Evolutionary conservation across 2,329 filamentous ascomycete species (phyloP), one percentile per base, ranked within the genome.

Genomic region (Trichoderma pleuroti): DNA sequence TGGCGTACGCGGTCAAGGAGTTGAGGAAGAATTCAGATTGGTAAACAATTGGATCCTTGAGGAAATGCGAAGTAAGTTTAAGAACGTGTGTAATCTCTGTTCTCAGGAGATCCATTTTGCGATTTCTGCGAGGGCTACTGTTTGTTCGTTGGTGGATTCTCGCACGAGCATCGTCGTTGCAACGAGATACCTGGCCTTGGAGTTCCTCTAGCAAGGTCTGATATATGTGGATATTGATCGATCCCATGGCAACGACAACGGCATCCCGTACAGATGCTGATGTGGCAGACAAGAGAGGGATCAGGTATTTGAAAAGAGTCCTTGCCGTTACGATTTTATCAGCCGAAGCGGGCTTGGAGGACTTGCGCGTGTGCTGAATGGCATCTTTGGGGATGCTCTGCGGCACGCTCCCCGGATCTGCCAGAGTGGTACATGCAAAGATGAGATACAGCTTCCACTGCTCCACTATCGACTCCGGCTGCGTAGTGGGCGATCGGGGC

Each of bases 381-480:
- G 84, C 84, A 34, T 90, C 84, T 69, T 90, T 88, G 4, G 80
- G 74, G 1, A 78, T 73, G 21, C 70, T 77, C 42, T 74, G 71
- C 16, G 76, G 78, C 26, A 86, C 85, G 70, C 85, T 89, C 11
- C 93, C 93, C 11, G 93, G 88, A 74, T 96, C 96, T 46, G 93
- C 94, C 70, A 99, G 85, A 0, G 96, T 98, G 11, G 95, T 97
- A 81, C 97, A 99, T 11, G 95, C 96, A 82, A 99, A 98, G 69
- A 98, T 94, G 30, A 99, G 86, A 79, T 98, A 98, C 2, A 98
- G 84, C 81, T 98, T 98, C 95, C 95, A 99, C 79, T 99, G 96
- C 80, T 98, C 97, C 71, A 99, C 90, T 70, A 98, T 86, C 26
- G 97, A 90, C 76, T 97, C 94, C 0, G 94, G 92, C 21, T 94